These are phyloP conservation scores for Pythium chondricola DNA, from an alignment of 352 stramenopile species.

Conservation along the genomic window DNA sequence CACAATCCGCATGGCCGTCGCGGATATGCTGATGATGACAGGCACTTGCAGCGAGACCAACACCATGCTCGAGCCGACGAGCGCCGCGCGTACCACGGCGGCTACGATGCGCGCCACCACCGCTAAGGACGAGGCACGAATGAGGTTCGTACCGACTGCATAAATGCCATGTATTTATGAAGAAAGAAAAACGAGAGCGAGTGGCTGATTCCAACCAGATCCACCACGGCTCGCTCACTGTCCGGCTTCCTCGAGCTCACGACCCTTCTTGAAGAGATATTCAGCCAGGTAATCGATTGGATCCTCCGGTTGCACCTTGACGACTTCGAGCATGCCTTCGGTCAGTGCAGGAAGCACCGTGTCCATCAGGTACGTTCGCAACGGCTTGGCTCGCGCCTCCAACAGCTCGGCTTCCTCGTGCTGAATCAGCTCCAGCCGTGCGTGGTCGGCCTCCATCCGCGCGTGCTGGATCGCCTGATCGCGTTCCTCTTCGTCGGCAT, in stretches of 20 bases:
- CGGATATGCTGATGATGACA: not conserved
- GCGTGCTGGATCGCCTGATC: conserved; percentile 37
- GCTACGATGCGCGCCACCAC: not conserved
- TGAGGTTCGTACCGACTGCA: too few species aligned
- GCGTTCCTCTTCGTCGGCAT: conserved; percentile 43
- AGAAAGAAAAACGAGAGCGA: too few species aligned
- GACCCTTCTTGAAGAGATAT: conserved; percentile 79
- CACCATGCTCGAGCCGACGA: not conserved
- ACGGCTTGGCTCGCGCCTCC: conserved; percentile 67
- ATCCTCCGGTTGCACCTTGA: conserved; percentile 79
- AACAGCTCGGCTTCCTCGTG: conserved; percentile 77
- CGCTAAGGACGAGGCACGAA: conserved; percentile 1
- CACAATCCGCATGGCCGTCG: not conserved
- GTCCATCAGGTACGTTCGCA: conserved; percentile 81
- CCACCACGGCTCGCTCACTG: too few species aligned
- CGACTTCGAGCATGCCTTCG: conserved; percentile 83
- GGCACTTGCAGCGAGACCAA: not conserved
- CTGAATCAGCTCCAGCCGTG: conserved; percentile 65
- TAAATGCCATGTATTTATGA: too few species aligned
- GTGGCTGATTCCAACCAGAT: too few species aligned
- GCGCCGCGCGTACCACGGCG: not conserved
- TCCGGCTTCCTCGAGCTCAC: conserved; percentile 46
- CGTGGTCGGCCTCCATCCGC: conserved; percentile 45
- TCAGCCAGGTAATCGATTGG: conserved; percentile 86
- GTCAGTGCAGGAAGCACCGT: conserved; percentile 79